A percentile compares a stretch with the other conserved stretches of the same genome.
phyloP scores from a whole-genome alignment of 768 basidiomycete species.

The Lactarius psammicola region DNA sequence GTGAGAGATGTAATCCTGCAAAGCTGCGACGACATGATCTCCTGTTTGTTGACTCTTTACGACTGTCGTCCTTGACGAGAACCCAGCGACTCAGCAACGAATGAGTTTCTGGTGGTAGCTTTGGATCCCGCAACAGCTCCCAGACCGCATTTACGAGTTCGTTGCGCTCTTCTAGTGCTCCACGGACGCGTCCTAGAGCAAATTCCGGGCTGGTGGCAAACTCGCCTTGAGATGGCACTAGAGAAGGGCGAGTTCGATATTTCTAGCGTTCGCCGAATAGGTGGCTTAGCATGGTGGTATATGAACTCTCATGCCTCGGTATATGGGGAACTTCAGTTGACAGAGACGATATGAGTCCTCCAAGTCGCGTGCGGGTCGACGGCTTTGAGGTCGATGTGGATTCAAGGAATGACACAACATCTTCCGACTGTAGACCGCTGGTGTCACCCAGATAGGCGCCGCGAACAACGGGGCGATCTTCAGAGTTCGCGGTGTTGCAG shows the following conservation, averaged over 20 bases:
- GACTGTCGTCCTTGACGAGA: constrained; percentile 67
- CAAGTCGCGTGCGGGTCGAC: constrained; percentile 50
- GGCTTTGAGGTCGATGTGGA: constrained; percentile 40
- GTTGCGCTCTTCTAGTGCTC: constrained; percentile 71
- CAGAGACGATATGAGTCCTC: constrained; percentile 35
- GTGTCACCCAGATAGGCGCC: constrained; percentile 61
- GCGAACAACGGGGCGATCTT: constrained; percentile 53
- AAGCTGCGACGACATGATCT: constrained; percentile 50
- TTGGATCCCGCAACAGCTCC: constrained; percentile 55
- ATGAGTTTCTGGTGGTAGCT: constrained; percentile 58
- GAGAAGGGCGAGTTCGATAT: constrained; percentile 78
- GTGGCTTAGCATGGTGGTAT: constrained; percentile 83
- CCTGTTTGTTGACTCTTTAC: constrained; percentile 59
- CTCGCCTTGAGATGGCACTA: constrained; percentile 65
- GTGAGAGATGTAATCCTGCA: constrained; percentile 45
- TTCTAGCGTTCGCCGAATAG: constrained; percentile 78
- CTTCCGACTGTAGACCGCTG: constrained; percentile 39
- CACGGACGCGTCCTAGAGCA: constrained; percentile 88
- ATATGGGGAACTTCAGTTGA: constrained; percentile 52
- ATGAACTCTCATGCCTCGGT: constrained; percentile 90
- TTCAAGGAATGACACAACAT: constrained; percentile 54
- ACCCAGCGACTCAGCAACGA: constrained; percentile 78
- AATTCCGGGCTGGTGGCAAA: constrained; percentile 91
- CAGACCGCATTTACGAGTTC: constrained; percentile 65
- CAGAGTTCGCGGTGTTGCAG: constrained; percentile 57